Evolutionary conservation across 1,139 yeast genomes (phyloP).

Genomic region (Taphrina populina): DNA sequence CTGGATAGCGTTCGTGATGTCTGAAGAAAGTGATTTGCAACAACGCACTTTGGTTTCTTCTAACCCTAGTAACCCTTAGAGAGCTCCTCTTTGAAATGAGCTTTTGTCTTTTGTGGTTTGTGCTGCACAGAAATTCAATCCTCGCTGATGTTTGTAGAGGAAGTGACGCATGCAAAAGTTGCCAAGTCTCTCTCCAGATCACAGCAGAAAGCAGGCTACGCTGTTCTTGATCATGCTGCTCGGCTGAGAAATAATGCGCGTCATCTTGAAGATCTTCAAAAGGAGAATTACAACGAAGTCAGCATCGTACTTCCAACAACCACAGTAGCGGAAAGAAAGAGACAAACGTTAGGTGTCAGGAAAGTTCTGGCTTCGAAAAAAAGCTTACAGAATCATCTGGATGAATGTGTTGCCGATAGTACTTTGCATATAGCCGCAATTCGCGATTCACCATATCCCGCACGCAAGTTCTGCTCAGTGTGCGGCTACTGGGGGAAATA

Average conservation of each 20-base stretch:
- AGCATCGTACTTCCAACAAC: constrained; percentile 47
- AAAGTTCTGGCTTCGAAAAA: constrained; percentile 48
- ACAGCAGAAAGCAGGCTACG: constrained; percentile 26
- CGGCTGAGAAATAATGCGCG: constrained; percentile 42
- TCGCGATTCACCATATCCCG: constrained; percentile 45
- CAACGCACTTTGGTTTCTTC: not conserved
- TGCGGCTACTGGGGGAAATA: constrained; percentile 49
- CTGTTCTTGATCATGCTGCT: constrained; percentile 41
- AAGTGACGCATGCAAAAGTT: not conserved
- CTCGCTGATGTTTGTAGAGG: constrained; percentile 20
- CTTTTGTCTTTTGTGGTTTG: not conserved
- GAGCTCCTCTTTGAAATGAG: constrained; percentile 3
- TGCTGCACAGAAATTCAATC: not conserved
- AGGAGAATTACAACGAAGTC: constrained; percentile 47
- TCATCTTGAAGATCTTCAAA: constrained; percentile 47
- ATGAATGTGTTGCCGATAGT: constrained; percentile 45
- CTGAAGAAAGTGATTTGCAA: not conserved
- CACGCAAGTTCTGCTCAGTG: constrained; percentile 47
- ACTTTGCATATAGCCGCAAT: constrained; percentile 44
- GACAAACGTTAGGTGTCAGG: constrained; percentile 6
- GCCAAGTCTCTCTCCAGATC: constrained; percentile 9
- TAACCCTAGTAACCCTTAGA: constrained; percentile 6
- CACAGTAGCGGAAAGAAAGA: not conserved
- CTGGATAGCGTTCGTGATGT: too few species aligned
- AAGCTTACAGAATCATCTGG: constrained; percentile 48